A percentile compares a stretch with the other conserved stretches of the same genome.
Conservation (phyloP, 768 basidiomycete genomes). For the Butyriboletus loyo region DNA sequence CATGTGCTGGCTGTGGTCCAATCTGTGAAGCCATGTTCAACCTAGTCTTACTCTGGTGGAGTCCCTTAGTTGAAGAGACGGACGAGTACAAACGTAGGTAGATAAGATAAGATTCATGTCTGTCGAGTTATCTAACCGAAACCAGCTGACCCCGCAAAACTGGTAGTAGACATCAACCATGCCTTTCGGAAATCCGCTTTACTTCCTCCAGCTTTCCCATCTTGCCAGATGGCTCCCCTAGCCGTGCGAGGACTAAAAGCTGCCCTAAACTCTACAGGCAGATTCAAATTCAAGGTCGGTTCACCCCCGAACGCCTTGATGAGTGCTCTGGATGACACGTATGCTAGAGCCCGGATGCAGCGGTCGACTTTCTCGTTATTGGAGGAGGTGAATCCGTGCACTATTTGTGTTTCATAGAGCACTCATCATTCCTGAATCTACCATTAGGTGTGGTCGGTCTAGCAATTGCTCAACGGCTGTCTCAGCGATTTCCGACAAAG, state of each 20-base stretch:
- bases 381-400: constrained; percentile 63
- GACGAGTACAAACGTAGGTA: background rate
- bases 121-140: constrained; percentile 8
- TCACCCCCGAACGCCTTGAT: background rate
- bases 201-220: background rate
- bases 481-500: constrained; percentile 57
- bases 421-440: background rate
- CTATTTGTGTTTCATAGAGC: background rate
- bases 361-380: constrained; percentile 81
- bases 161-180: background rate
- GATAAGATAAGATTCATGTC: constrained; percentile 21
- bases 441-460: constrained; percentile 77
- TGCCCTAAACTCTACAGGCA: constrained; percentile 59
- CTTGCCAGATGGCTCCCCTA: constrained; percentile 28
- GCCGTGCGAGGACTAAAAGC: constrained; percentile 50
- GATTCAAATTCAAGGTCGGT: constrained; percentile 59
- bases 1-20: constrained; percentile 23
- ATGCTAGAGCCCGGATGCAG: constrained; percentile 58
- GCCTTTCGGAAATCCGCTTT: background rate
- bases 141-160: background rate
- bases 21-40: constrained; percentile 19
- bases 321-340: background rate
- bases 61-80: background rate
- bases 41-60: background rate
- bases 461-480: constrained; percentile 76